Evolutionary conservation across 495 filamentous ascomycete species (phyloP).

Genomic region (Astrocystis sublimbata): DNA sequence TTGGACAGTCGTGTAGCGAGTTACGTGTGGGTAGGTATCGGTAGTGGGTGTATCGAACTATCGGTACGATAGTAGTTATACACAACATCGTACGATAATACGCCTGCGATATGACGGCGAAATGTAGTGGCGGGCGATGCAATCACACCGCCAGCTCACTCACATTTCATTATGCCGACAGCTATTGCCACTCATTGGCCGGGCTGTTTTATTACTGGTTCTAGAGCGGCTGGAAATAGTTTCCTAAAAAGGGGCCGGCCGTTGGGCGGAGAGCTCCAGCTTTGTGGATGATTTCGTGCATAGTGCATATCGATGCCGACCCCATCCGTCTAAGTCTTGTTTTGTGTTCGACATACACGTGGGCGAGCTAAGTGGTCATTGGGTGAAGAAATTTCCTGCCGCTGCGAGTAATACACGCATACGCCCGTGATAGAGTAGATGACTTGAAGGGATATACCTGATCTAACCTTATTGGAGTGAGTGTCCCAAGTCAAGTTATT

Average conservation of each 20-base stretch:
- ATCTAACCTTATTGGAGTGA: no score
- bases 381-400: not conserved
- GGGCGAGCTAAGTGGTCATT: constrained; percentile 3
- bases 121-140: not conserved
- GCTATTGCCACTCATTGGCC: constrained; percentile 1
- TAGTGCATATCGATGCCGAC: constrained; percentile 18
- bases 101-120: not conserved
- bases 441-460: no score
- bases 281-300: constrained; percentile 11
- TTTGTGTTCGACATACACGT: constrained; percentile 4
- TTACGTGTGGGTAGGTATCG: not conserved
- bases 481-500: no score
- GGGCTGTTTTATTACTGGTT: constrained; percentile 13
- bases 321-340: constrained; percentile 10
- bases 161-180: constrained; percentile 4
- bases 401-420: not conserved
- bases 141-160: constrained; percentile 15
- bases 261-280: constrained; percentile 3
- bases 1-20: not conserved
- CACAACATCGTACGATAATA: constrained; percentile 1
- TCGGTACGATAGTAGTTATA: no score
- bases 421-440: not conserved
- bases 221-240: constrained; percentile 8
- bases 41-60: no score
- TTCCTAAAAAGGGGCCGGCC: constrained; percentile 15